phyloP scores from a whole-genome alignment of 805 yeast species.

The Lipomyces yamadae region DNA sequence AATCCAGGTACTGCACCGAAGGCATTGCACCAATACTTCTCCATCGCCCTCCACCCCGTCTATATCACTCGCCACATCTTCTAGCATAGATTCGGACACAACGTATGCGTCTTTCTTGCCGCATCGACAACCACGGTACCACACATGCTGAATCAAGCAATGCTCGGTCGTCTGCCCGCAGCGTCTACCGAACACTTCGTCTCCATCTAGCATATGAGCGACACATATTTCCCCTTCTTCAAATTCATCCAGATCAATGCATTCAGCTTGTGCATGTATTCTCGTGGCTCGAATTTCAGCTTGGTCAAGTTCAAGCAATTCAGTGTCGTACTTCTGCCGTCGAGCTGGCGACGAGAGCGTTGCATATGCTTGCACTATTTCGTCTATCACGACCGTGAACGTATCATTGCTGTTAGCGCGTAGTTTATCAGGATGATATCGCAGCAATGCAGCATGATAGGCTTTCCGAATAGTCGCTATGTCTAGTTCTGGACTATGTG shows the following conservation, averaged over 20 bases:
- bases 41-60: constrained; percentile 48
- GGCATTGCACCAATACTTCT: constrained; percentile 78
- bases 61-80: constrained; percentile 43
- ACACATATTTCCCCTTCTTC: constrained; percentile 47
- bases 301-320: constrained; percentile 46
- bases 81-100: constrained; percentile 66
- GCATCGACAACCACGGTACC: constrained; percentile 47
- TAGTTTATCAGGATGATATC: constrained; percentile 79
- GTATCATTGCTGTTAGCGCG: constrained; percentile 28
- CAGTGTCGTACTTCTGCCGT: constrained; percentile 59
- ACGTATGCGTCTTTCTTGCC: constrained; percentile 59
- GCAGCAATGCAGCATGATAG: constrained; percentile 63
- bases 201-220: constrained; percentile 31
- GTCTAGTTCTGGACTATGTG: constrained; percentile 39
- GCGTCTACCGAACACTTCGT: constrained; percentile 2
- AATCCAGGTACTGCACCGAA: constrained; percentile 85
- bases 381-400: constrained; percentile 45
- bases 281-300: constrained; percentile 45
- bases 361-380: constrained; percentile 68
- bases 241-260: constrained; percentile 68
- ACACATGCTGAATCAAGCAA: constrained; percentile 31
- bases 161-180: background rate
- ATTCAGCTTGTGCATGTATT: constrained; percentile 56
- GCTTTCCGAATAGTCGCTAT: constrained; percentile 56
- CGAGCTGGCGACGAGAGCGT: constrained; percentile 51